These are phyloP conservation scores for Fusarium duplospermum DNA, from an alignment of 2,329 filamentous ascomycete species.

Conservation along the genomic window DNA sequence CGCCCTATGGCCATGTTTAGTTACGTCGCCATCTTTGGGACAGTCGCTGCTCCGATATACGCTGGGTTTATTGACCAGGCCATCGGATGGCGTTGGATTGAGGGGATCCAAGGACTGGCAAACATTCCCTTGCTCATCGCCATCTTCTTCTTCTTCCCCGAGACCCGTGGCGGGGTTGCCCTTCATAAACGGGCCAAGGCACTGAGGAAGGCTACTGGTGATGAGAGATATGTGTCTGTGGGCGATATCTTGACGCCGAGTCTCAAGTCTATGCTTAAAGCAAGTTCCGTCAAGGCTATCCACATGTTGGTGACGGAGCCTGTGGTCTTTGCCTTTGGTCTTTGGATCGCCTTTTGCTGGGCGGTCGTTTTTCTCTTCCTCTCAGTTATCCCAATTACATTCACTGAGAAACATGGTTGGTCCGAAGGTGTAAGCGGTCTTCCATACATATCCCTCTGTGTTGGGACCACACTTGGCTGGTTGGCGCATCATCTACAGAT, in stretches of 20 bases:
- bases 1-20: background rate
- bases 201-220: background rate
- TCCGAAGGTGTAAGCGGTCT: background rate
- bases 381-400: background rate
- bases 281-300: background rate
- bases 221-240: background rate
- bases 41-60: background rate
- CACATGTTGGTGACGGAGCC: background rate
- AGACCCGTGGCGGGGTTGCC: background rate
- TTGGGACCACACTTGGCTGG: background rate
- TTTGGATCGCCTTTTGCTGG: background rate
- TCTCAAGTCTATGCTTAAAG: background rate
- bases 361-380: background rate
- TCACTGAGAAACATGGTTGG: background rate
- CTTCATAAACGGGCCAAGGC: background rate
- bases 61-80: background rate
- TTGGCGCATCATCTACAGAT: background rate
- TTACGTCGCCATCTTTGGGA: background rate
- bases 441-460: background rate
- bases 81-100: background rate
- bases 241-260: background rate
- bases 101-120: background rate
- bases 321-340: background rate
- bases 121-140: background rate
- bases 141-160: background rate